phyloP scores from a whole-genome alignment of 441 rosid genomes.

The Gossypium davidsonii region DNA sequence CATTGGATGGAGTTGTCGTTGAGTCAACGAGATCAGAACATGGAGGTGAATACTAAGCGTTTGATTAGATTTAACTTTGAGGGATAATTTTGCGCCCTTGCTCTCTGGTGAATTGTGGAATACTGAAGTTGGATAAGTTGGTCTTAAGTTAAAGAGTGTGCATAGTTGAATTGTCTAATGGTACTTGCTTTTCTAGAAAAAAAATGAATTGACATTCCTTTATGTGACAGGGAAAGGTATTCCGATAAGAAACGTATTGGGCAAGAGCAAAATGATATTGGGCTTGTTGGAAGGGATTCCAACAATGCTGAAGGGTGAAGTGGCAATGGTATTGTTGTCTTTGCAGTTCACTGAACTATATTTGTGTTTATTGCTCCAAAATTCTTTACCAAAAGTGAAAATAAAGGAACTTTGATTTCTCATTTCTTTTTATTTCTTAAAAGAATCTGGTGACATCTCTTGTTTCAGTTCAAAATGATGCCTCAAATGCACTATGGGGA shows the following conservation, averaged over 20 bases:
- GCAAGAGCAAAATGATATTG: conserved; percentile 83
- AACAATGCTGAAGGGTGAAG: conserved; percentile 91
- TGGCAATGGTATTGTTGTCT: conserved; percentile 66
- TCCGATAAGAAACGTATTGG: conserved; percentile 66
- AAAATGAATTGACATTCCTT: conserved; percentile 13
- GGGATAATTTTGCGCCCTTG: background rate
- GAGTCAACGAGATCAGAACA: conserved; percentile 64
- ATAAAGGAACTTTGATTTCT: background rate
- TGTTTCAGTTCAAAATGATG: conserved; percentile 86
- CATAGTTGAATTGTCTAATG: background rate
- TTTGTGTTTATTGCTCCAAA: background rate
- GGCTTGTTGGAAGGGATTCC: conserved; percentile 92
- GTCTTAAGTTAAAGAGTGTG: background rate
- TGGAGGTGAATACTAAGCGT: conserved; percentile 52
- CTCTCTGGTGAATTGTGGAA: background rate
- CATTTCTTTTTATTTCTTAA: conserved; percentile 1
- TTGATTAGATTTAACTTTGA: background rate
- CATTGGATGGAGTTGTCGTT: conserved; percentile 76
- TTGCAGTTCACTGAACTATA: conserved; percentile 4
- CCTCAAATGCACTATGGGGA: conserved; percentile 88
- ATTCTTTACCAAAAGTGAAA: background rate
- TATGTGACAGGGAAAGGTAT: conserved; percentile 63
- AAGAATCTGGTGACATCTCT: conserved; percentile 7
- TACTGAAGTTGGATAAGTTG: conserved; percentile 1
- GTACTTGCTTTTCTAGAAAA: background rate